phyloP scores from a whole-genome alignment of 2,329 filamentous ascomycete genomes.

The Phialocephala sp. region DNA sequence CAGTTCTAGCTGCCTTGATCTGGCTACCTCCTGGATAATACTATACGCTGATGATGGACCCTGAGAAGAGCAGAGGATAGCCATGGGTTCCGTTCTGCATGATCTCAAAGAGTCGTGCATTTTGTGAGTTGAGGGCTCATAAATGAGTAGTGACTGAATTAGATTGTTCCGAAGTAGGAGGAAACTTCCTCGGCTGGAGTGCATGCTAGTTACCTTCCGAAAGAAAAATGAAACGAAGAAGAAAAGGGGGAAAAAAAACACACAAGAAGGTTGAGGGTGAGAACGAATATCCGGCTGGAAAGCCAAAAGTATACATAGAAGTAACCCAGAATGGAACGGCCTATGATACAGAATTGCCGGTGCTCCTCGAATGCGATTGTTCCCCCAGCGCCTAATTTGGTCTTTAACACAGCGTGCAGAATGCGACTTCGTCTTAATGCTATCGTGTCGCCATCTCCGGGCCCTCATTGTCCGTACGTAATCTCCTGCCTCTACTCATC shows the following conservation, averaged over 20 bases:
- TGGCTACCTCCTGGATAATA: background rate
- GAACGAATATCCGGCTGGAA: background rate
- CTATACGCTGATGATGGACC: background rate
- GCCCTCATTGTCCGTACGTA: background rate
- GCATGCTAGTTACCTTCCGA: no score
- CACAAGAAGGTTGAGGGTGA: background rate
- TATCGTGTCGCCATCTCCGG: background rate
- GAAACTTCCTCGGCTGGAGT: background rate
- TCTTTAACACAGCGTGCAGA: background rate
- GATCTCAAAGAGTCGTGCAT: background rate
- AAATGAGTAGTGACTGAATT: background rate
- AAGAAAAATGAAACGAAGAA: background rate
- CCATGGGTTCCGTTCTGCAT: background rate
- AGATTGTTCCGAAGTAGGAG: background rate
- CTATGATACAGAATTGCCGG: conserved; percentile 3
- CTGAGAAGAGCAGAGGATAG: background rate
- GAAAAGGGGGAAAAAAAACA: background rate
- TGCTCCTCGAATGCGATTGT: conserved; percentile 6
- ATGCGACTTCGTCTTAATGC: background rate
- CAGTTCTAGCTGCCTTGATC: background rate
- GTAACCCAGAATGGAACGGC: conserved; percentile 1
- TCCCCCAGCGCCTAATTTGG: background rate
- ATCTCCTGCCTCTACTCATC: background rate
- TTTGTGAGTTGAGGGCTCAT: background rate
- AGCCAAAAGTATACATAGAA: conserved; percentile 10